Evolutionary conservation across 2,329 filamentous ascomycete genomes (phyloP), one percentile per base, ranked within the genome.

Genomic region (Ophiocordyceps camponoti-floridani): DNA sequence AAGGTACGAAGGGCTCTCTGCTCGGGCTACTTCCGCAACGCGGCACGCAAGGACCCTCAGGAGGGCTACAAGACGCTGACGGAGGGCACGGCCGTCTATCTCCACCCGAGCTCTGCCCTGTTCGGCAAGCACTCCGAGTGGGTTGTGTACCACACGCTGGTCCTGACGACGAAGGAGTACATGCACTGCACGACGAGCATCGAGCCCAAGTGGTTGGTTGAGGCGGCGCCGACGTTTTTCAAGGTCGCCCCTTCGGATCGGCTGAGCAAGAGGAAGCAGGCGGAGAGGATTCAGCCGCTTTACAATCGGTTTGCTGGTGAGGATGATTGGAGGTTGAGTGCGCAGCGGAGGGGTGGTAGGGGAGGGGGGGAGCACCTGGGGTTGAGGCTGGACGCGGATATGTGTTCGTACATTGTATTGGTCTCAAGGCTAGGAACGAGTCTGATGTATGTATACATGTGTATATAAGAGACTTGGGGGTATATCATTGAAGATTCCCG

Each of bases 181-280:
- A 96, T 98, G 91, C 88, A 94, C 56, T 84, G 77, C 58, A 91
- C 87, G 13, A 94, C 86, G 4, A 75, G 76, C 4, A 96, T 98
- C 55, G 91, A 98, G 64, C 89, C 91, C 9, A 94, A 94, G 57
- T 82, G 78, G 78, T 73, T 98, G 19, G 87, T 96, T 1, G 88
- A 95, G 55, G 89, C 88, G 12, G 91, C 93, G n/a, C 91, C 93
- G 10, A 95, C 87, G 0, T 98, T 96, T 68, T 98, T 96, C 77
- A 94, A 94, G 72, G 86, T 96, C 4, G 89, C 91, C 16, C 79
- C 84, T 0, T 89, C 82, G 33, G 86, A 95, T 58, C 72, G 77
- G 46, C 63, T 98, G 55, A 89, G 82, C 51, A 95, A 94, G 72
- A 69, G 91, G 56, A 91, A 93, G 75, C 82, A 85, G 69, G 85